Evolutionary conservation across 495 filamentous ascomycete genomes (phyloP).

Genomic region (Trichoderma orchidacearum): DNA sequence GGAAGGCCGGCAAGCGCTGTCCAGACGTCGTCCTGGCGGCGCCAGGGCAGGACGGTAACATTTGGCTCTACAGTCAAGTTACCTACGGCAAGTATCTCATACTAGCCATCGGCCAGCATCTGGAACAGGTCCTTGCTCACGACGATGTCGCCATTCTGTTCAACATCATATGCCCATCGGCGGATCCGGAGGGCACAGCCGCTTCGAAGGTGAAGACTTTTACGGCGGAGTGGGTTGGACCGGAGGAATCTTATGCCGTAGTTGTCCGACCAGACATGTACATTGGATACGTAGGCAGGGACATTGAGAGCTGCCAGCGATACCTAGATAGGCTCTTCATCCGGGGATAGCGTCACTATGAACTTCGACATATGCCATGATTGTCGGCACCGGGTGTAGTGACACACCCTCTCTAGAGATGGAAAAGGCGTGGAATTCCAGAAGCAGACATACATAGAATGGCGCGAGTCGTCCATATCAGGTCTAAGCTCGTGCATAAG

Average conservation of each 20-base stretch:
- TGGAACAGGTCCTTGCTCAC: neutral
- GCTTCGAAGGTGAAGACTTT: neutral
- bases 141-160: neutral
- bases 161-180: neutral
- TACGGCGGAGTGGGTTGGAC: constrained; percentile 5
- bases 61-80: constrained; percentile 8
- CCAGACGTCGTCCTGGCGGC: constrained; percentile 8
- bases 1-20: constrained; percentile 13
- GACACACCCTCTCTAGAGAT: too few species aligned
- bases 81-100: constrained; percentile 10
- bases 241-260: constrained; percentile 6
- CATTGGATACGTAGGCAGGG: constrained; percentile 3
- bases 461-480: neutral
- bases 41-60: neutral
- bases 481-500: too few species aligned
- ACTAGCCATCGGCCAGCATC: constrained; percentile 4
- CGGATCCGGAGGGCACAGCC: neutral
- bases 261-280: constrained; percentile 16
- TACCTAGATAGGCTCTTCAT: neutral
- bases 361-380: neutral
- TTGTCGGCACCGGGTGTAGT: neutral
- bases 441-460: neutral
- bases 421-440: neutral
- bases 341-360: neutral
- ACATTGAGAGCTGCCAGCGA: neutral